A percentile compares a stretch with the other conserved stretches of the same genome.
These are phyloP conservation scores for Blepharisma japonicum DNA, from an alignment of 73 alveolate genomes.

Conservation along the genomic window DNA sequence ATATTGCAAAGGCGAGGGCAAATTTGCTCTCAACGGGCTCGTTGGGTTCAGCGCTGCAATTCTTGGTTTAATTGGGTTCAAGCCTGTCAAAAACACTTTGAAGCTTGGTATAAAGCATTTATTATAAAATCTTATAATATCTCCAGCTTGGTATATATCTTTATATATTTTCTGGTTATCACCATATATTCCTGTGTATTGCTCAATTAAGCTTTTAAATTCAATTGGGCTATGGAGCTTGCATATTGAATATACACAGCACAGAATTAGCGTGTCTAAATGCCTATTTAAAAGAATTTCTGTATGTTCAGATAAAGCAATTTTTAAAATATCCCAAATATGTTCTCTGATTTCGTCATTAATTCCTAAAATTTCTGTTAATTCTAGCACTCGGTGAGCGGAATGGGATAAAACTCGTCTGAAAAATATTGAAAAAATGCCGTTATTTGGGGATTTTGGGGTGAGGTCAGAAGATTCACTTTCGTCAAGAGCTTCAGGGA, in stretches of 20 bases:
- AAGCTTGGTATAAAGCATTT: neutral
- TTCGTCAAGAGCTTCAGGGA: no score
- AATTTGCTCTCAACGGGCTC: slow-evolving; percentile 47
- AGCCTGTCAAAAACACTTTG: neutral
- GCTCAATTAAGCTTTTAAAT: neutral
- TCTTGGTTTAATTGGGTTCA: slow-evolving; percentile 37
- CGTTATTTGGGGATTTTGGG: neutral
- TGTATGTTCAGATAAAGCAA: slow-evolving; percentile 39
- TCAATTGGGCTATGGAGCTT: slow-evolving; percentile 29
- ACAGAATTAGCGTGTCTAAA: slow-evolving; percentile 54
- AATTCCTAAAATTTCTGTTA: slow-evolving; percentile 35
- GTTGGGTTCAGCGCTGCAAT: slow-evolving; percentile 46
- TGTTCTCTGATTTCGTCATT: slow-evolving; percentile 50
- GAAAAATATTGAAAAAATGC: slow-evolving; percentile 42
- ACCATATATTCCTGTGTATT: neutral
- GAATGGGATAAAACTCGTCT: slow-evolving; percentile 50
- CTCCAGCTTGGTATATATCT: neutral
- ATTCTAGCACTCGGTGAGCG: slow-evolving; percentile 43
- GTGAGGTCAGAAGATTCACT: neutral
- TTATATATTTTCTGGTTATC: neutral
- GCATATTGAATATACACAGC: slow-evolving; percentile 60
- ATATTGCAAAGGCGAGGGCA: neutral
- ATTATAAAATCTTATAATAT: neutral
- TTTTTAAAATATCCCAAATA: slow-evolving; percentile 52
- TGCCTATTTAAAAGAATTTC: slow-evolving; percentile 46